Evolutionary conservation across 352 stramenopile genomes (phyloP).

Genomic region (Globisporangium ultimum): DNA sequence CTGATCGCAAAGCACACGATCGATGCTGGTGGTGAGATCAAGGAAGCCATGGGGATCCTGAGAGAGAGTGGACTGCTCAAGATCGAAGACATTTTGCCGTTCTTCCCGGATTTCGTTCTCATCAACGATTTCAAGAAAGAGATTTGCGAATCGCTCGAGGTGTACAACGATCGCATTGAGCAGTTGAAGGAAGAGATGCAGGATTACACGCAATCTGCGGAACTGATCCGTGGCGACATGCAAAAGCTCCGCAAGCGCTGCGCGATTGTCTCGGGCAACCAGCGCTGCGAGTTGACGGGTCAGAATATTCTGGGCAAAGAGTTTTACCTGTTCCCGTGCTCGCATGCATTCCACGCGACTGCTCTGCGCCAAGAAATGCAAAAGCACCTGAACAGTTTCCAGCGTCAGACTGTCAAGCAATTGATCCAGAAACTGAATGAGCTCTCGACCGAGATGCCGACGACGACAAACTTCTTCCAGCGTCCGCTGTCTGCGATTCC

Average conservation of each 20-base stretch:
- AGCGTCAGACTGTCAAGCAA: slow-evolving; percentile 88
- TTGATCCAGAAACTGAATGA: slow-evolving; percentile 87
- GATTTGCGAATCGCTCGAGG: slow-evolving; percentile 90
- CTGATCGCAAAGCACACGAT: slow-evolving; percentile 93
- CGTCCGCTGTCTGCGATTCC: slow-evolving; percentile 50
- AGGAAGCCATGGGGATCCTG: slow-evolving; percentile 81
- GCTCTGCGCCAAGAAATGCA: slow-evolving; percentile 89
- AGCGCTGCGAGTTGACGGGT: slow-evolving; percentile 87
- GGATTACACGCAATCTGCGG: slow-evolving; percentile 88
- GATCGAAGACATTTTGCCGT: slow-evolving; percentile 94
- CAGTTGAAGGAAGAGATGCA: slow-evolving; percentile 92
- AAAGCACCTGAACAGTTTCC: slow-evolving; percentile 86
- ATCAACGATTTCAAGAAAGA: slow-evolving; percentile 96
- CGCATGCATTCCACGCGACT: slow-evolving; percentile 91
- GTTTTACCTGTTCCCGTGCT: slow-evolving; percentile 95
- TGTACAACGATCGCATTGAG: slow-evolving; percentile 91
- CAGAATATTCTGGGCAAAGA: slow-evolving; percentile 88
- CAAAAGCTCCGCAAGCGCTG: slow-evolving; percentile 84
- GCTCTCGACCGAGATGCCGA: slow-evolving; percentile 71
- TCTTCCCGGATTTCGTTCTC: slow-evolving; percentile 94
- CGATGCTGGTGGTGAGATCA: slow-evolving; percentile 81
- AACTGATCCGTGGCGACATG: slow-evolving; percentile 89
- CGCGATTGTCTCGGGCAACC: slow-evolving; percentile 83
- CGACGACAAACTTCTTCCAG: slow-evolving; percentile 78
- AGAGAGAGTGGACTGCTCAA: slow-evolving; percentile 87